A percentile compares a stretch with the other conserved stretches of the same genome.
phyloP scores from a whole-genome alignment of 2,329 filamentous ascomycete species.

The Aspergillus sp. region DNA sequence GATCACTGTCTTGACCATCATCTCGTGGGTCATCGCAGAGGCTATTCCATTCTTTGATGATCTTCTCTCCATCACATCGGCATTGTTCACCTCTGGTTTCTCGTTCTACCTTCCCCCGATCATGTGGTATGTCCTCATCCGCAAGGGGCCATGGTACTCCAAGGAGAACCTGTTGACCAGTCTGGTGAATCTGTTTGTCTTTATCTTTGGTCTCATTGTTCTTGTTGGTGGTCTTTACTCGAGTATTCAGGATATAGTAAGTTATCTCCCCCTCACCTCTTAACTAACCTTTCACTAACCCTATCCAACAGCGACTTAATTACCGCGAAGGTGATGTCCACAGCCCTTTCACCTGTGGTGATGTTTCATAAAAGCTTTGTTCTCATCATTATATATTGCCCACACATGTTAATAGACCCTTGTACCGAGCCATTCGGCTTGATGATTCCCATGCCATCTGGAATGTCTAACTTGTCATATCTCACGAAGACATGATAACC shows the following conservation, averaged over 20 bases:
- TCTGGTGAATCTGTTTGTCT: conserved; percentile 18
- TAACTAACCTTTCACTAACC: background rate
- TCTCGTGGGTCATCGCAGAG: conserved; percentile 24
- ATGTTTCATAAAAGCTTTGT: background rate
- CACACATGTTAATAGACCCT: too few species aligned
- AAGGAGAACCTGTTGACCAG: conserved; percentile 41
- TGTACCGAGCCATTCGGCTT: background rate
- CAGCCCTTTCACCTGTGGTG: background rate
- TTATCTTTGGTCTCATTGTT: conserved; percentile 20
- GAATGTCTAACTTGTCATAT: background rate
- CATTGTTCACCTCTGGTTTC: conserved; percentile 82
- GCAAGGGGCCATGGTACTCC: conserved; percentile 20
- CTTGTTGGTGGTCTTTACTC: conserved; percentile 22
- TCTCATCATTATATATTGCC: background rate
- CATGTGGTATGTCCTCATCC: conserved; percentile 30
- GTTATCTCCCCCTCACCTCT: background rate
- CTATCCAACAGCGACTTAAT: background rate
- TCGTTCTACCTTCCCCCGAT: conserved; percentile 69
- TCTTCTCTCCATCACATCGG: conserved; percentile 42
- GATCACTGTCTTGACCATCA: conserved; percentile 16
- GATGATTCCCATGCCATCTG: background rate
- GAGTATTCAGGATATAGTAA: conserved; percentile 23
- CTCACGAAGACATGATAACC: background rate
- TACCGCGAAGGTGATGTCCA: background rate
- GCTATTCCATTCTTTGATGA: conserved; percentile 24